Base-by-base conservation (phyloP, 169 alveolate species). In the Neospora caninum region DNA sequence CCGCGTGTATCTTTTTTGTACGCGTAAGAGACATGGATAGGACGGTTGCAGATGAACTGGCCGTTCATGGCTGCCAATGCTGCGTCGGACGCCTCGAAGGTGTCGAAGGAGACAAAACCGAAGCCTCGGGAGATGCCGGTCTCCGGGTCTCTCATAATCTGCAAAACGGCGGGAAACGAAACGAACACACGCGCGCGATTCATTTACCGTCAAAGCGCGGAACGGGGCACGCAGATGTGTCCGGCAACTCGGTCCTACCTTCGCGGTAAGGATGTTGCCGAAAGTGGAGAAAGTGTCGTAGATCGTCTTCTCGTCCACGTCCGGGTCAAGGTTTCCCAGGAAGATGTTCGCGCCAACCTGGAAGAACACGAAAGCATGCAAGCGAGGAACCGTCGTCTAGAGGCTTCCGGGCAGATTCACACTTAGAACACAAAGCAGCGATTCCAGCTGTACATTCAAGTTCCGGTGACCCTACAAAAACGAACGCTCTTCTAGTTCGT, bases 41-140 rank as follows among this genome's bases (percentile, higher is more conserved):
- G 99, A 94, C 98, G 97, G 94, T 99, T 99, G 94, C 99, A 98
- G 49, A 99, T 95, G 96, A 98, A 99, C 97, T 98, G 99, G 94
- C 99, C 98, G 94, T 99, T 98, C 99, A 99, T 98, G 43, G 99
- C 98, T 84, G 98, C 98, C 80, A 99, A 97, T 25, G 99, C 99
- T n/a, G 98, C 98, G 96, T 99, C 99, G 80, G 99, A 98, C 42
- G 99, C 98, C 94, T 99, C 99, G 96, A 99, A 99, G 96, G 99
- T 98, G 96, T 99, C 99, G 97, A 96, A 99, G 91, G 99, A 97
- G 39, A 99, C 99, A 93, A 99, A 99, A 0, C 99, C 99, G 96
- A 98, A 99, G 58, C 99, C 98, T 91, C 98, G 98, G 39, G 99
- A 98, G 82, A 96, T 96, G 49, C 98, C 98, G 80, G 99, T 97